Evolutionary conservation across 2,329 filamentous ascomycete genomes (phyloP).

Genomic region (Penicillium sp.): DNA sequence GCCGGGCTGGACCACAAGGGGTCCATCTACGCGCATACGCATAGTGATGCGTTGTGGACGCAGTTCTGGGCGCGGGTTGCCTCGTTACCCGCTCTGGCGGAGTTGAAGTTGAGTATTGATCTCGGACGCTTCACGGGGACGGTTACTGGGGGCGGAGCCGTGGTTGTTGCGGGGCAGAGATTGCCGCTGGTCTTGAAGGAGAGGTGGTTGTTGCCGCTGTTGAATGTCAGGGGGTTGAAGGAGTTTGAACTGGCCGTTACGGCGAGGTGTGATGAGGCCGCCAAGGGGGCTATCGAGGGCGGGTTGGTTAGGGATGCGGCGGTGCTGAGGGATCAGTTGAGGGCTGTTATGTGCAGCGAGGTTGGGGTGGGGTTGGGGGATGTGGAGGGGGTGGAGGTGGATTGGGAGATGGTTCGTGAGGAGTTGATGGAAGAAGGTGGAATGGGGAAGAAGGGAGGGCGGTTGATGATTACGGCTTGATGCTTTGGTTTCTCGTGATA

Average conservation of each 20-base stretch:
- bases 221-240: conserved; percentile 28
- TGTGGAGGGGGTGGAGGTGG: conserved; percentile 3
- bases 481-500: conserved; percentile 1
- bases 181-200: conserved; percentile 28
- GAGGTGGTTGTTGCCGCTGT: conserved; percentile 31
- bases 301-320: conserved; percentile 28
- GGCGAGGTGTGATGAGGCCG: conserved; percentile 30
- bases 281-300: conserved; percentile 28
- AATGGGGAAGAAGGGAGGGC: conserved; percentile 4
- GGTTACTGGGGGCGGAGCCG: conserved; percentile 6
- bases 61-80: conserved; percentile 31
- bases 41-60: conserved; percentile 36
- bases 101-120: conserved; percentile 30
- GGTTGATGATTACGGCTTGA: conserved; percentile 32
- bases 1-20: conserved; percentile 27
- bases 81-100: conserved; percentile 16
- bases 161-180: conserved; percentile 21
- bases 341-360: conserved; percentile 25
- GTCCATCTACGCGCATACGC: conserved; percentile 38
- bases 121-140: conserved; percentile 31
- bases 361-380: conserved; percentile 4
- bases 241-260: conserved; percentile 36
- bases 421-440: conserved; percentile 2
- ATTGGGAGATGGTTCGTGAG: conserved; percentile 6
- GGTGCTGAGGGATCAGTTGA: conserved; percentile 27